phyloP scores from a whole-genome alignment of 306 rosid genomes.

The Acacia acuminata region DNA sequence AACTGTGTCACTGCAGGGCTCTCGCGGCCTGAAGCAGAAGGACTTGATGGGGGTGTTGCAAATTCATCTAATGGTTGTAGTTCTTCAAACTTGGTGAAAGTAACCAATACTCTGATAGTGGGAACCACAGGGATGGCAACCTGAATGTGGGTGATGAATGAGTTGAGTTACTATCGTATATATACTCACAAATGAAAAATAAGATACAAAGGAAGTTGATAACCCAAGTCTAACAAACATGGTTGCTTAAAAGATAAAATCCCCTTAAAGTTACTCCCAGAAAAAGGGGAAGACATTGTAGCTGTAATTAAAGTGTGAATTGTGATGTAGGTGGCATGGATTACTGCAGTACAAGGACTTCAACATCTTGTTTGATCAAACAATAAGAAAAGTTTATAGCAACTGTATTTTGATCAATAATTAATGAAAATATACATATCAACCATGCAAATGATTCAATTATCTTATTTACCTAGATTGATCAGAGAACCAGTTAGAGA shows the following conservation, averaged over 20 bases:
- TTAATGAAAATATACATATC: background rate
- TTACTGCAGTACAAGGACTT: background rate
- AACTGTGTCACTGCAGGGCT: constrained; percentile 54
- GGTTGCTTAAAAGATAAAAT: background rate
- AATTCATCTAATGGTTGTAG: constrained; percentile 80
- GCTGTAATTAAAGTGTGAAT: background rate
- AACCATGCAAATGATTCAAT: background rate
- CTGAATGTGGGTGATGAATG: constrained; percentile 40
- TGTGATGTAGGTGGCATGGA: background rate
- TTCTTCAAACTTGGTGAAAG: constrained; percentile 93
- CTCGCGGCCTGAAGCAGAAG: constrained; percentile 57
- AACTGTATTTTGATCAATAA: background rate
- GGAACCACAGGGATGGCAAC: constrained; percentile 98
- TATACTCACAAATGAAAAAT: background rate
- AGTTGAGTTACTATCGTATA: constrained; percentile 1
- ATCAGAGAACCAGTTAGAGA: background rate
- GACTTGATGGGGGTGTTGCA: constrained; percentile 88
- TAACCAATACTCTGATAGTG: constrained; percentile 87
- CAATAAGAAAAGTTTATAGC: background rate
- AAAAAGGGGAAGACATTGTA: background rate
- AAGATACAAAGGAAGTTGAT: background rate
- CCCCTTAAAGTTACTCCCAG: background rate
- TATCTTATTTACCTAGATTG: background rate
- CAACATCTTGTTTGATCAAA: background rate
- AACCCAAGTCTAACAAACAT: background rate